Percentiles rank a stretch among this genome's conserved stretches.
These are phyloP conservation scores for Aquilaria malaccensis DNA, from an alignment of 345 rosid species.

Conservation along the genomic window DNA sequence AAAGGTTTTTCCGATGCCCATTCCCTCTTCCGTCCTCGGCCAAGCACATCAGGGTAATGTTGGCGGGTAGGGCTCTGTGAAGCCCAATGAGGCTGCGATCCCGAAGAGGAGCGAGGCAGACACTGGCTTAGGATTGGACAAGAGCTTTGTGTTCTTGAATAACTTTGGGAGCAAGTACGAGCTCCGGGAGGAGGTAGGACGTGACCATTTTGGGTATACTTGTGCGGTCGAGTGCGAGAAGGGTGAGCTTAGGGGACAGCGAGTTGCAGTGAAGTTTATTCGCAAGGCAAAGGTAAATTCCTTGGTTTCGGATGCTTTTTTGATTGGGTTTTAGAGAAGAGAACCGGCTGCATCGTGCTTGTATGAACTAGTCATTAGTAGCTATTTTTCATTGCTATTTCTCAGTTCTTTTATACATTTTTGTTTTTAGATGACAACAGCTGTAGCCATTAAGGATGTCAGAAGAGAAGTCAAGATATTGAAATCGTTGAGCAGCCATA, in stretches of 20 bases:
- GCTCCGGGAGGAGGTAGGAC: conserved; percentile 85
- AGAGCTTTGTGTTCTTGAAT: conserved; percentile 82
- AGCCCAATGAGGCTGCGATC: conserved; percentile 52
- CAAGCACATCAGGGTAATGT: conserved; percentile 72
- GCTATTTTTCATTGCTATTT: not conserved
- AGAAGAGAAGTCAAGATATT: conserved; percentile 94
- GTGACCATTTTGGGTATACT: conserved; percentile 98
- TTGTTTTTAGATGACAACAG: conserved; percentile 81
- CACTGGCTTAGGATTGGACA: conserved; percentile 43
- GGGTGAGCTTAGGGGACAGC: conserved; percentile 84
- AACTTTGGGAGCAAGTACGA: conserved; percentile 67
- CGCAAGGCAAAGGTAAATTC: conserved; percentile 68
- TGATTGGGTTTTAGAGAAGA: not conserved
- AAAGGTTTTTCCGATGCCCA: conserved; percentile 58
- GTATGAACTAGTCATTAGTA: not conserved
- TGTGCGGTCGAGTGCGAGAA: conserved; percentile 83
- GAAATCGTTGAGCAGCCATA: conserved; percentile 81
- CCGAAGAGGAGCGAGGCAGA: conserved; percentile 61
- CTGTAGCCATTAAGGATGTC: conserved; percentile 96
- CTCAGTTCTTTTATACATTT: not conserved
- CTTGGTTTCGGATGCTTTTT: not conserved
- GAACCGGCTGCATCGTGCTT: not conserved
- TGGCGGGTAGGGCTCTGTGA: conserved; percentile 64
- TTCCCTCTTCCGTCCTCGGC: conserved; percentile 97
- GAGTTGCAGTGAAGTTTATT: conserved; percentile 88